Base-by-base conservation (phyloP, 164 flowering plant species). In the Echeveria elegans region DNA sequence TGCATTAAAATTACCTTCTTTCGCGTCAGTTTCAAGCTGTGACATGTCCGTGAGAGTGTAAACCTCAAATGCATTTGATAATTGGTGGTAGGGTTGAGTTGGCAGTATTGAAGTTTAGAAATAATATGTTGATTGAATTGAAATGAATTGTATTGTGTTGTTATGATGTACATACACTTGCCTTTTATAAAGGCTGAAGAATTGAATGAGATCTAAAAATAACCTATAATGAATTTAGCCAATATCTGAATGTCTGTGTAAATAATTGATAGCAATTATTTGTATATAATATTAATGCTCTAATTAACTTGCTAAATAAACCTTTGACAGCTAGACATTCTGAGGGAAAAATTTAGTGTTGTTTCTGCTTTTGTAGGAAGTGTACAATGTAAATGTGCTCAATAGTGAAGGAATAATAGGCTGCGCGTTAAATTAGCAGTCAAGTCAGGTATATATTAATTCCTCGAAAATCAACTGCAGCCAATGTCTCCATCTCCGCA, bases 51-150 rank as follows among this genome's bases (percentile, higher is more conserved):
- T 66, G n/a, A 71, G 61, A 9, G 3, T 30, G 66, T 68, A 81
- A 53, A 71, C 18, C 77, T 81, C 83, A 19, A 76, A 2, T 1
- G 81, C 81, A 69, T 78, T n/a, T 78, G 28, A 78, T 30, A 41
- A 78, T 61, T 2, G 83, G 80, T 6, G 81, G 79, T 41, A 70
- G 75, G 34, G 74, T 76, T 19, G 81, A 76, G 11, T 53, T 50
- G 36, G 12, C 34, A 48, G 69, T 66, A n/a, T n/a, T n/a, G n/a
- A n/a, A n/a, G n/a, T n/a, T n/a, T n/a, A n/a, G n/a, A n/a, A n/a
- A n/a, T n/a, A n/a, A n/a, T n/a, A n/a, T n/a, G n/a, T n/a, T n/a
- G n/a, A n/a, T n/a, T n/a, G n/a, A n/a, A n/a, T n/a, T n/a, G n/a
- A n/a, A n/a, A n/a, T n/a, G n/a, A n/a, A n/a, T n/a, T n/a, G n/a